phyloP scores from a whole-genome alignment of 371 early-diverging fungal genomes.

The Mucor circinelloides region DNA sequence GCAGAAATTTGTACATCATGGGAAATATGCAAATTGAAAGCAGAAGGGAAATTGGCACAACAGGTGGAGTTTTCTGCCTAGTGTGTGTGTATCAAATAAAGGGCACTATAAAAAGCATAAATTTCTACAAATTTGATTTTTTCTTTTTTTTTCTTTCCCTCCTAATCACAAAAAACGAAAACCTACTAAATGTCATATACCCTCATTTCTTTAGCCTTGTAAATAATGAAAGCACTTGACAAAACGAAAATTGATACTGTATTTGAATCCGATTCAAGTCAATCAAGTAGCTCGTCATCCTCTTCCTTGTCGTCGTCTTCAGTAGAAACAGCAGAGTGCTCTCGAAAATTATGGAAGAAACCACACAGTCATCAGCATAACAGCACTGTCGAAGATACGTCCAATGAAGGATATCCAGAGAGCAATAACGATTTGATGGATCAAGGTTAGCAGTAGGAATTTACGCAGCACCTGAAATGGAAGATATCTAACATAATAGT shows the following conservation, averaged over 20 bases:
- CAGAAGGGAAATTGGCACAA: neutral
- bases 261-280: constrained; percentile 9
- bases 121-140: neutral
- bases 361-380: neutral
- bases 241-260: constrained; percentile 3
- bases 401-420: constrained; percentile 6
- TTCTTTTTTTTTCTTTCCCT: neutral
- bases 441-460: neutral
- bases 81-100: neutral
- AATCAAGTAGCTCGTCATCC: neutral
- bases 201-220: neutral
- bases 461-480: neutral
- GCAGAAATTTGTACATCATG: no score
- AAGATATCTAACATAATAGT: neutral
- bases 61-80: neutral
- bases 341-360: constrained; percentile 30
- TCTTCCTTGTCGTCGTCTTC: constrained; percentile 3
- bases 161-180: neutral
- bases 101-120: neutral
- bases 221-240: constrained; percentile 10
- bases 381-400: neutral
- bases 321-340: constrained; percentile 5
- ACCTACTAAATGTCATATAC: neutral
- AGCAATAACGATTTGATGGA: neutral
- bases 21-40: neutral